Base-by-base conservation (phyloP, 1,284 basidiomycete species). In the Cutaneotrichosporon sp. region DNA sequence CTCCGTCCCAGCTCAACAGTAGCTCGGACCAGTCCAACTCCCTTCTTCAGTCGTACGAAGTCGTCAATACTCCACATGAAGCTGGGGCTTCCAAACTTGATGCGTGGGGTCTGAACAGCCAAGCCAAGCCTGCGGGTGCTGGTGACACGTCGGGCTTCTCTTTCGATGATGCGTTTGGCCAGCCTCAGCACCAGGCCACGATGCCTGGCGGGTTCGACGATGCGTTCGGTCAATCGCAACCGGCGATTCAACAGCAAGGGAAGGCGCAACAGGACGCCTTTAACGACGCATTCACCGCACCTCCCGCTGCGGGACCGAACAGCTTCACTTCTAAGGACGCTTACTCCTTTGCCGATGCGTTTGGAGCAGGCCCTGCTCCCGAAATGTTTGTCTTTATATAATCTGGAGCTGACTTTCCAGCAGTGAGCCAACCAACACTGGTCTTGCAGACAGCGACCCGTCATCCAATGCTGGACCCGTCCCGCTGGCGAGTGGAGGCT, bases 341-440 rank as follows among this genome's bases (percentile, higher is more conserved):
- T 58, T 74, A 84, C 58, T 82, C 83, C 0, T 86, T 87, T 70
- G 86, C 86, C 61, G 84, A 85, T 60, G 81, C 82, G 0, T 87
- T 87, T 69, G 80, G 83, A 53, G 73, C 69, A 2, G 75, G 75
- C 32, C 78, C 76, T 64, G 71, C 22, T 30, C 38, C 55, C 13
- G 31, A 14, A 53, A 53, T 13, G 51, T 53, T 34, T 14, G 51
- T 53, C 14, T 13, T 16, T 4, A 1, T 5, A 6, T 18, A 3
- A 14, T n/a, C 8, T 18, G 3, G 7, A 32, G 51, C 51, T 53
- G 13, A 53, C 16, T n/a, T 16, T 50, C 18, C 18, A 30, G 31
- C 14, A 53, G 51, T 18, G 30, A 10, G n/a, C n/a, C 36, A 16
- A 7, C 55, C 11, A 26, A 22, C 31, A 11, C 21, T 16, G 34